Conservation (phyloP, 441 rosid species). For the Viola pubescens region DNA sequence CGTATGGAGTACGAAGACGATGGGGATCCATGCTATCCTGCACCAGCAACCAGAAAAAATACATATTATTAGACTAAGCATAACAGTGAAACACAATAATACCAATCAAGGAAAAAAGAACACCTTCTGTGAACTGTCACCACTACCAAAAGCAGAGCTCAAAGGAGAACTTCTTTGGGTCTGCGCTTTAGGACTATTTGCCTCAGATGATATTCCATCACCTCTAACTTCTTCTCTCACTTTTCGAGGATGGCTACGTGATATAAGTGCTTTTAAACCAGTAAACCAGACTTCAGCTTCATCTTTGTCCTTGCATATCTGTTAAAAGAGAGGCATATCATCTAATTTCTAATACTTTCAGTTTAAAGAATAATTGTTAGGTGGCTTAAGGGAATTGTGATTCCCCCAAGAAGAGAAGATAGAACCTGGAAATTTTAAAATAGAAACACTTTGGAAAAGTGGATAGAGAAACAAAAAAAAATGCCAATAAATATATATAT, state of each 20-base stretch:
- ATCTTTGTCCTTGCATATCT: conserved; percentile 57
- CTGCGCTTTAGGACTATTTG: conserved; percentile 82
- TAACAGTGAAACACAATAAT: not conserved
- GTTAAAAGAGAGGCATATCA: not conserved
- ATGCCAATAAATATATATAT: not conserved
- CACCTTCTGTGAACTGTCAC: conserved; percentile 84
- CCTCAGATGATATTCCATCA: conserved; percentile 85
- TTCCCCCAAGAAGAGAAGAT: not conserved
- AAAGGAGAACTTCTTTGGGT: conserved; percentile 91
- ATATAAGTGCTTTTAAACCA: conserved; percentile 89
- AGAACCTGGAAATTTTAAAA: conserved; percentile 1
- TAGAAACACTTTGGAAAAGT: not conserved
- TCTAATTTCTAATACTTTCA: not conserved
- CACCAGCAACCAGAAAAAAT: conserved; percentile 18
- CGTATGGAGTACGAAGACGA: conserved; percentile 77
- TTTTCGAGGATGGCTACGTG: conserved; percentile 60
- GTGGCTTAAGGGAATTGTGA: not conserved
- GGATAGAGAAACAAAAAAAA: not conserved
- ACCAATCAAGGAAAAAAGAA: conserved; percentile 7
- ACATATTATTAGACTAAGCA: conserved; percentile 10
- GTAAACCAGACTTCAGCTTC: conserved; percentile 81
- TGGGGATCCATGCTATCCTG: conserved; percentile 59
- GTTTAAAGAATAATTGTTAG: not conserved
- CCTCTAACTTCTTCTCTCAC: conserved; percentile 82
- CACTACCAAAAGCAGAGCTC: conserved; percentile 84